Base-by-base conservation (phyloP, 768 basidiomycete genomes). In the Roridomyces roridus region DNA sequence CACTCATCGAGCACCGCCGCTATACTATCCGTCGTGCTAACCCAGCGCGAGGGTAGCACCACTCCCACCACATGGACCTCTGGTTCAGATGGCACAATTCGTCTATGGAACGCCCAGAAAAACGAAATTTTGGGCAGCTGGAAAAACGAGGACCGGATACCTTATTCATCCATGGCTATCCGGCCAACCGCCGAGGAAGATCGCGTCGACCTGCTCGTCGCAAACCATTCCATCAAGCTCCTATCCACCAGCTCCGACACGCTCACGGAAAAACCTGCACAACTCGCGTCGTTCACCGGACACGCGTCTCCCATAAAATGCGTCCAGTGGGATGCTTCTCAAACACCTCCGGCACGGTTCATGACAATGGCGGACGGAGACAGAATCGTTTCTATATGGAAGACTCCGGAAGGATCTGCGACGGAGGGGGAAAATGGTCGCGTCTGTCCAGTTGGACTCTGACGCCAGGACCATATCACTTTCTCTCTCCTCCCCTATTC, bases 341-440 rank as follows among this genome's bases (percentile, higher is more conserved):
- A 73, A 55, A 64, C 67, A 25, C 72, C 75, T 46, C 63, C 78
- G 9, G 74, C 72, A 34, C 80, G 77, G 25, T 86, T 90, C 67
- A 68, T 85, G 47, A 85, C 88, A 4, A 74, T 76, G 43, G 88
- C 88, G 12, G 82, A 88, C 65, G 75, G 72, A 7, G 88, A 90
- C 67, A 81, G 87, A 25, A 80, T 84, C 55, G 68, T 87, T 8
- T 84, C 85, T 53, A 69, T 87, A 17, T 90, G 88, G 88, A 77
- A 83, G 55, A 67, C 82, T 20, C 76, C 80, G 34, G 69, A 76
- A 36, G 69, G 69, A 4, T 65, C 76, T 10, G 70, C 74, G 15
- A 62, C 67, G 14, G 77, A 81, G 63, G 84, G n/a, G 85, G 28
- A 83, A 75, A 60, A 74, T 86, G n/a, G 66, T 80, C 18, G 86